Percentiles rank a stretch among this genome's conserved stretches.
Conservation (phyloP, 148 eudicot species). For the Salicornia ramosissima region DNA sequence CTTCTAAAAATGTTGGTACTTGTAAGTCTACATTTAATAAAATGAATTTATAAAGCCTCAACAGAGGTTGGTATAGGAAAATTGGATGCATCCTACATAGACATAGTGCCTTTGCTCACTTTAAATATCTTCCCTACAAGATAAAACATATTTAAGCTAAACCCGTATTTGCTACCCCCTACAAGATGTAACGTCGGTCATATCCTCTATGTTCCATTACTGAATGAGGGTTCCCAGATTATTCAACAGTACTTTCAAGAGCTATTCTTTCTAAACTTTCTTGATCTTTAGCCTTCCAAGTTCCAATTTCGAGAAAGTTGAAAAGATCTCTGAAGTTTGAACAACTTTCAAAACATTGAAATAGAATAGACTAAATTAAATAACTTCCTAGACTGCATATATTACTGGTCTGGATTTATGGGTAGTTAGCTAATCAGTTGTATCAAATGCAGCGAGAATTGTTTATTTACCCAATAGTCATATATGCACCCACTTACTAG, state of each 20-base stretch:
- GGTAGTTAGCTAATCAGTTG: too few species aligned
- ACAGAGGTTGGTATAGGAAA: background rate
- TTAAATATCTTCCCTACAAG: too few species aligned
- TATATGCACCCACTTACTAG: too few species aligned
- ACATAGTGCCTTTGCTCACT: too few species aligned
- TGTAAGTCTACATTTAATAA: background rate
- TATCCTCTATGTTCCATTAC: background rate
- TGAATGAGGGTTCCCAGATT: background rate
- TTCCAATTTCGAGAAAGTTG: background rate
- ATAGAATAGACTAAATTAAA: too few species aligned
- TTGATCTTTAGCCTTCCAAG: background rate
- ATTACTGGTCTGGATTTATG: too few species aligned
- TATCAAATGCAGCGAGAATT: too few species aligned
- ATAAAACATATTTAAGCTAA: too few species aligned
- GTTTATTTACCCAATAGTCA: too few species aligned
- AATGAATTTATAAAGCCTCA: background rate
- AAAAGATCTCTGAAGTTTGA: too few species aligned
- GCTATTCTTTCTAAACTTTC: background rate
- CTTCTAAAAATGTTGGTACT: background rate
- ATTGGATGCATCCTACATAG: background rate
- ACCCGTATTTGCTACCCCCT: background rate
- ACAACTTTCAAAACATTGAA: conserved; percentile 5
- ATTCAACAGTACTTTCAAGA: background rate
- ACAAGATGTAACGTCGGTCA: background rate
- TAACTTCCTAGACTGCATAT: too few species aligned